Evolutionary conservation across 768 basidiomycete genomes (phyloP).

Genomic region (Saitozyma podzolica): DNA sequence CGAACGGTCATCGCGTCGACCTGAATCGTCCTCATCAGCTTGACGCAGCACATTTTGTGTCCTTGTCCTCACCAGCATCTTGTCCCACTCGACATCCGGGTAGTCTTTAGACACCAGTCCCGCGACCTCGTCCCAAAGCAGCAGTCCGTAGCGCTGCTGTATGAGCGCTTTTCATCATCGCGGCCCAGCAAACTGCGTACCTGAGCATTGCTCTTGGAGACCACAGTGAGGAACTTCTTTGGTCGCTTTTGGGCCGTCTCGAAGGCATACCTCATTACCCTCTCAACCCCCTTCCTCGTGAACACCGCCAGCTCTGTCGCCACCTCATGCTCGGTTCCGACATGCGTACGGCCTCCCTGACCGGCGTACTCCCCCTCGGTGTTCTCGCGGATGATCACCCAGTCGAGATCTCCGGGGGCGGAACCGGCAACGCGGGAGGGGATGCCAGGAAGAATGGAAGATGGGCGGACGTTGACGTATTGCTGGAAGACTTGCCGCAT

Average conservation of each 20-base stretch:
- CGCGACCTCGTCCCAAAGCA: slow-evolving; percentile 51
- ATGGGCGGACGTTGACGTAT: slow-evolving; percentile 55
- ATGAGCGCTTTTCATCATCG: not conserved
- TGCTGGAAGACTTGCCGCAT: slow-evolving; percentile 61
- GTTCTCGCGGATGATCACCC: slow-evolving; percentile 61
- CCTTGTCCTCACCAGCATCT: slow-evolving; percentile 21
- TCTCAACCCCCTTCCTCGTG: slow-evolving; percentile 58
- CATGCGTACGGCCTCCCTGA: slow-evolving; percentile 24
- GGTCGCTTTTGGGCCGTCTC: slow-evolving; percentile 59
- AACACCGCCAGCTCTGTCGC: slow-evolving; percentile 55
- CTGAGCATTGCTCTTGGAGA: slow-evolving; percentile 59
- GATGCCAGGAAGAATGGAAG: slow-evolving; percentile 58
- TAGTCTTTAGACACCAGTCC: slow-evolving; percentile 59
- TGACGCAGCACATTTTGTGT: not conserved
- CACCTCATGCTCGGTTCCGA: slow-evolving; percentile 24
- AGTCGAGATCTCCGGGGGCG: slow-evolving; percentile 57
- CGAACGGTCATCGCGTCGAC: slow-evolving; percentile 60
- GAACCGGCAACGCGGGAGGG: slow-evolving; percentile 56
- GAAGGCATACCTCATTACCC: slow-evolving; percentile 61
- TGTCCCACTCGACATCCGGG: slow-evolving; percentile 55
- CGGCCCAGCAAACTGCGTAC: not conserved
- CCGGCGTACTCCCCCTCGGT: slow-evolving; percentile 60
- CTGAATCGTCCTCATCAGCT: slow-evolving; percentile 3
- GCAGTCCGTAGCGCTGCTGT: slow-evolving; percentile 34
- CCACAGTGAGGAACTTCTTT: slow-evolving; percentile 59